Percentiles rank a stretch among this genome's conserved stretches.
phyloP scores from a whole-genome alignment of 2,329 filamentous ascomycete genomes.

The Zopfia rhizophila region DNA sequence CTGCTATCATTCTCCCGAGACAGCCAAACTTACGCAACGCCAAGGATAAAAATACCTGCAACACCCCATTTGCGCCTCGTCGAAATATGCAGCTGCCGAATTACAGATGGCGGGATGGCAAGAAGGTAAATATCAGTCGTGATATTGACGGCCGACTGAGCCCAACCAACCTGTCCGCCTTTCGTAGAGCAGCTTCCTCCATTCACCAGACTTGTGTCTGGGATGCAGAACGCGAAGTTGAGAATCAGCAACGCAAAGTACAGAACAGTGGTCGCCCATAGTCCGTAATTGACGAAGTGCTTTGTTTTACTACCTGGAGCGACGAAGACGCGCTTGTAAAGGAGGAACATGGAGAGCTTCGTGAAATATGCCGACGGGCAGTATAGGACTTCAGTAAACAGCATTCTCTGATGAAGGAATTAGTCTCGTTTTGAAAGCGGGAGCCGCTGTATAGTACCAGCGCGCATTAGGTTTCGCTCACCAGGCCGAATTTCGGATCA shows the following conservation, averaged over 20 bases:
- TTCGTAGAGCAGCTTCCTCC: background rate
- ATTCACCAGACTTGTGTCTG: background rate
- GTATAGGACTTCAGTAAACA: slow-evolving; percentile 1
- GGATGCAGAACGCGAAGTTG: background rate
- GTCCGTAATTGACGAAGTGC: background rate
- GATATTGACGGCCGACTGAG: background rate
- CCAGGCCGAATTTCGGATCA: slow-evolving; percentile 1
- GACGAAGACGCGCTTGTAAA: slow-evolving; percentile 1
- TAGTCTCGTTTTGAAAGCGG: background rate
- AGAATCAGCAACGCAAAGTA: background rate
- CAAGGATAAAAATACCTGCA: background rate
- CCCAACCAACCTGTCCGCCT: background rate
- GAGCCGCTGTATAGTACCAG: no score
- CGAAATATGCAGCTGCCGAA: background rate
- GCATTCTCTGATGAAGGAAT: background rate
- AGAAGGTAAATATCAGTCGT: background rate
- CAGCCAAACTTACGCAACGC: background rate
- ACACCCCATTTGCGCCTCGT: background rate
- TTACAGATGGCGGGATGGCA: background rate
- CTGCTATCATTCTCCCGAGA: background rate
- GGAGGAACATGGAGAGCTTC: slow-evolving; percentile 1
- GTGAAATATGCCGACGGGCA: background rate
- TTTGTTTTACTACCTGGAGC: background rate
- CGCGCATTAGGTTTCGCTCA: no score
- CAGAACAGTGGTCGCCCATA: background rate